These are phyloP conservation scores for Hordeum vulgare DNA, from an alignment of 176 grass and related monocot species.

Conservation along the genomic window MorexV3_pseudomolecules_assembly NC_058520.1:21807646-21808145, in stretches of 20 bases:
- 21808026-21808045: background rate
- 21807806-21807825: background rate
- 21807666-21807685: too few species aligned
- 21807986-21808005: background rate
- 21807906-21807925: background rate
- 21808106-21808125: too few species aligned
- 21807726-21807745: background rate
- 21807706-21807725: too few species aligned
- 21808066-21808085: background rate
- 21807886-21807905: constrained; percentile 14
- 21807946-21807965: background rate
- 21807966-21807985: background rate
- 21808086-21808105: too few species aligned
- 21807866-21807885: background rate
- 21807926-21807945: background rate
- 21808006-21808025: background rate
- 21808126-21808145: too few species aligned
- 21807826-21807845: background rate
- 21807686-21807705: too few species aligned
- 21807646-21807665: too few species aligned
- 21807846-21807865: background rate
- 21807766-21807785: background rate
- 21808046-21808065: constrained; percentile 4
- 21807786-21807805: constrained; percentile 13
- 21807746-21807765: background rate